Base-by-base conservation (phyloP, 2,329 filamentous ascomycete genomes). In the Fusarium coicis region DNA sequence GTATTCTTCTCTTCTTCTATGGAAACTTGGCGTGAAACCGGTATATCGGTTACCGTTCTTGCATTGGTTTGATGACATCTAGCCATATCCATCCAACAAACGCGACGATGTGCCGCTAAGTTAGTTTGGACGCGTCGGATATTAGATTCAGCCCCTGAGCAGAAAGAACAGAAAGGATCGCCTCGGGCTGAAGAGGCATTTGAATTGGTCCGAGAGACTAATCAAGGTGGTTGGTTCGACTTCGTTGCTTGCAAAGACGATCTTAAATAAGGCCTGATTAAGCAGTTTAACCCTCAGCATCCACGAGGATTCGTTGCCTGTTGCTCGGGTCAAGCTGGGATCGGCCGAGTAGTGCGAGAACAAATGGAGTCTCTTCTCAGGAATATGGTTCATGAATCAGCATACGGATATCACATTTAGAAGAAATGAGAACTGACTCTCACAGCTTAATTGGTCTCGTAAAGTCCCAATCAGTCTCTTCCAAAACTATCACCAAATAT, bases 81-180 rank as follows among this genome's bases (percentile, higher is more conserved):
- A 46, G 55, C 42, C 14, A 40, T n/a, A 40, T 10, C 50, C 19
- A 54, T 40, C 34, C 15, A 18, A 37, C 58, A 64, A 64, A 62
- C 66, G 69, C 43, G 52, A 61, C 54, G 36, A 57, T 44, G 39
- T 42, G 68, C 55, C 63, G 53, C 62, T 74, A 50, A 23, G 47
- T 50, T 50, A 73, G 54, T 44, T 34, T 64, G 21, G 42, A 42
- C 59, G 55, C 56, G 55, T 72, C 36, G 56, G 42, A 42, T 58
- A 54, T 52, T 62, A 55, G 55, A 37, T 60, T 65, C 63, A 72
- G 59, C 71, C 71, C 71, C 71, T 74, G 63, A 72, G 16, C 30
- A 30, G 43, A 63, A 60, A 50, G 62, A 46, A 67, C 47, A 70
- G 54, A 58, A 69, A 70, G 54, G 59, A 59, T 69, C 44, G 59